Base-by-base conservation (phyloP, 805 yeast genomes). In the Nakazawaea ishiwadae region DNA sequence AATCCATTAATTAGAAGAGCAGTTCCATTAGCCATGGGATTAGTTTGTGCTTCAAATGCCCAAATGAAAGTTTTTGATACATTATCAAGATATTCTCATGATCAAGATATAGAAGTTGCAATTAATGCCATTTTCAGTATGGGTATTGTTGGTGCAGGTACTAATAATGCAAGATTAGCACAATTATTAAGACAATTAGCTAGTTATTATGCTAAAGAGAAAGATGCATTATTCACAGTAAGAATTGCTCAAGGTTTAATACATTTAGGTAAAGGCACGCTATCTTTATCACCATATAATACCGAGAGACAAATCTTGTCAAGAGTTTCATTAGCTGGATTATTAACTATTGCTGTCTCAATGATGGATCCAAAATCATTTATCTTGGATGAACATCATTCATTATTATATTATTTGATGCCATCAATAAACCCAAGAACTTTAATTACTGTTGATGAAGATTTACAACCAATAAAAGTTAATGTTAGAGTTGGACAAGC, bases 91-190 rank as follows among this genome's bases (percentile, higher is more conserved):
- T 89, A 87, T 66, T 88, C 98, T 7, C 99, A 93, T 64, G 99
- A 93, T 57, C 81, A 87, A 43, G 97, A 93, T 61, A 67, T 86
- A 52, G 95, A 87, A 56, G 96, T 93, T 42, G 96, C 98, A 5
- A 82, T 83, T 60, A 93, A 90, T 59, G 89, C 99, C 16, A 89
- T 93, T 49, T 91, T 87, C 55, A 81, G 96, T 33, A 90, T 93
- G 98, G 99, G 99, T 42, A 68, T 93, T 48, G 95, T 91, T 52
- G 99, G 99, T 59, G 93, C 98, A 16, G 99, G 99, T 65, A 93
- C 99, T 21, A 91, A 93, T 65, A 93, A 93, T 60, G 99, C 99
- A 6, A 84, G 99, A 68, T 73, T 93, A 49, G 98, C 98, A 3
- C 99, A 93, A 68, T 73, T 93, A 49, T 74, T 93, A 56, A 79